Evolutionary conservation across 768 basidiomycete species (phyloP), one percentile per base, ranked within the genome.

Genomic region (Podaxis sp.): DNA sequence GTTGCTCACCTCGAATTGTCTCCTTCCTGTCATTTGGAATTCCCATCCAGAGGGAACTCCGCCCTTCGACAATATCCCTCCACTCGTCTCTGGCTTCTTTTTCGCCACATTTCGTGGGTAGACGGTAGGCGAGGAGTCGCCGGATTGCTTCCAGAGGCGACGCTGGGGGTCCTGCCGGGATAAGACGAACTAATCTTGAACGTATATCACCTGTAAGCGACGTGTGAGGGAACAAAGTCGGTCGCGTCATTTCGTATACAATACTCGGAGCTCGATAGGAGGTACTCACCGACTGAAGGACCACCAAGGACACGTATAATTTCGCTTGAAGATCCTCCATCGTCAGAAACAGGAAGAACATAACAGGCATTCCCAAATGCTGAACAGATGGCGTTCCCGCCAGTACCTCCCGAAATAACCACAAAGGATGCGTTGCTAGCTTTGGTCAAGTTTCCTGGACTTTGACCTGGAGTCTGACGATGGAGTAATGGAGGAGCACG

Each of bases 301-400:
- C 91, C 91, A 16, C 90, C 91, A 56, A 98, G 79, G 23, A 95
- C 93, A 52, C 95, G 86, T 55, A 95, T 91, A 55, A 96, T 96
- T 77, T 97, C 95, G 64, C 91, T 91, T 2, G 94, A 96, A 2
- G 92, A 94, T 47, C 95, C 95, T 1, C 95, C 95, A 71, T 98
- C 94, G 69, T 98, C 95, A 5, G 93, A 95, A 35, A 98, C 92
- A 4, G 95, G 95, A 36, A 98, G 78, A 25, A 95, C 87, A 68
- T 95, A 93, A 68, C 85, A 88, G 23, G 90, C 87, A 62, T 79
- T 73, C 2, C 80, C 81, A 69, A 98, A 97, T 2, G 93, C 92
- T 42, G 89, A 78, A 65, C 92, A 94, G 64, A 98, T 90, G 21
- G 90, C 82, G 69, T 98, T 98, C 52, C 93, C 93, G 44, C 95